phyloP scores from a whole-genome alignment of 768 basidiomycete species.

The Phaeolepiota aurea region DNA sequence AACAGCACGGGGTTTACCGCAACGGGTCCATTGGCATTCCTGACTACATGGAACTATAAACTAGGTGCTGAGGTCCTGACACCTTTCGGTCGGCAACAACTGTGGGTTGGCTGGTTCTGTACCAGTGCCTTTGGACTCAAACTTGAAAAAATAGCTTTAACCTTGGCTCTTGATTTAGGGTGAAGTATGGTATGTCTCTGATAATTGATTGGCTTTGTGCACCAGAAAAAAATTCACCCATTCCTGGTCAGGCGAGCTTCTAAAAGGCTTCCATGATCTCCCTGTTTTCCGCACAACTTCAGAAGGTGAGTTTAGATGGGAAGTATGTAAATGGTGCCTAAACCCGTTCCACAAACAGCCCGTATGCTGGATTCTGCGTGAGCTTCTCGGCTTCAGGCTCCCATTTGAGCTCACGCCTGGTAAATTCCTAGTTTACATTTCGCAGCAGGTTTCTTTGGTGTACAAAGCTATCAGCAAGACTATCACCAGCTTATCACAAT shows the following conservation, averaged over 20 bases:
- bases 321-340: neutral
- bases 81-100: conserved; percentile 67
- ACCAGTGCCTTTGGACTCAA: too few species aligned
- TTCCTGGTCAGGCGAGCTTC: conserved; percentile 16
- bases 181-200: conserved; percentile 55
- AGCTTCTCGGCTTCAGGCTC: conserved; percentile 6
- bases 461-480: conserved; percentile 36
- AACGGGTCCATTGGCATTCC: conserved; percentile 48
- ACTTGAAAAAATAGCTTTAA: conserved; percentile 30
- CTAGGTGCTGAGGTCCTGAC: conserved; percentile 72
- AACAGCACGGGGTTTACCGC: conserved; percentile 34
- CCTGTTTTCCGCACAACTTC: conserved; percentile 62
- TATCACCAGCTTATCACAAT: conserved; percentile 60
- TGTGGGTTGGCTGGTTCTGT: conserved; percentile 25
- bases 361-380: conserved; percentile 47
- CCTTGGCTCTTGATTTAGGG: conserved; percentile 47
- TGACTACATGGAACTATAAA: conserved; percentile 71
- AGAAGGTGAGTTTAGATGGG: conserved; percentile 28
- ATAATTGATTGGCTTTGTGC: neutral
- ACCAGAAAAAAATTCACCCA: neutral
- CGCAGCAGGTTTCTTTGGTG: conserved; percentile 53
- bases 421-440: conserved; percentile 18
- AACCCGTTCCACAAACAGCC: conserved; percentile 15
- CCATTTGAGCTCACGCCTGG: neutral
- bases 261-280: conserved; percentile 34